phyloP scores from a whole-genome alignment of 2,329 filamentous ascomycete genomes.

The Coleophoma cylindrospora region DNA sequence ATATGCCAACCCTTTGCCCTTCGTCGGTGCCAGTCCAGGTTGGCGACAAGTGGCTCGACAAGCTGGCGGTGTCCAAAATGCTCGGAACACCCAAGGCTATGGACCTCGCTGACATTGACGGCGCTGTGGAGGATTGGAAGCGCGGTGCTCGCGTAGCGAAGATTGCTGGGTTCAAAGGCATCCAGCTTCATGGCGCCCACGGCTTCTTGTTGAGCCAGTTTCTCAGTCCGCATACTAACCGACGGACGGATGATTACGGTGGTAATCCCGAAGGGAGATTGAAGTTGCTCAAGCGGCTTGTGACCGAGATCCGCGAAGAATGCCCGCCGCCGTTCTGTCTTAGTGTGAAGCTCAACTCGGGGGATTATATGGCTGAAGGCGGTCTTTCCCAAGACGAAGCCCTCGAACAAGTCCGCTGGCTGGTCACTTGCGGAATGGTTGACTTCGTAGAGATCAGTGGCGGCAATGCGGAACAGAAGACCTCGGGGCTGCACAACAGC shows the following conservation, averaged over 20 bases:
- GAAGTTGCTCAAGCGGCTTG: slow-evolving; percentile 6
- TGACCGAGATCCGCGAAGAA: slow-evolving; percentile 7
- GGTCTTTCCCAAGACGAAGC: slow-evolving; percentile 8
- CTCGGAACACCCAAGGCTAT: slow-evolving; percentile 7
- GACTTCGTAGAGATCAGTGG: slow-evolving; percentile 13
- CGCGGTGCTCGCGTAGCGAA: slow-evolving; percentile 37
- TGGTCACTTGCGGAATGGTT: slow-evolving; percentile 6
- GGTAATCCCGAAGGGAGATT: slow-evolving; percentile 25
- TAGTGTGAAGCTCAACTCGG: slow-evolving; percentile 10
- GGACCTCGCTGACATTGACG: slow-evolving; percentile 5
- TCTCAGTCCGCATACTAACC: slow-evolving; percentile 43
- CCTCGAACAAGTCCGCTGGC: slow-evolving; percentile 6
- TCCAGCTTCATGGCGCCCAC: slow-evolving; percentile 49
- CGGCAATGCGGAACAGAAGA: slow-evolving; percentile 1
- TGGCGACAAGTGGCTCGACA: slow-evolving; percentile 31
- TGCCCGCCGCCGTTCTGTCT: slow-evolving; percentile 7
- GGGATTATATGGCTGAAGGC: slow-evolving; percentile 9
- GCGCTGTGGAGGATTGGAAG: slow-evolving; percentile 5
- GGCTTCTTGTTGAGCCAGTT: slow-evolving; percentile 56
- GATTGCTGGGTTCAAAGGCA: slow-evolving; percentile 42
- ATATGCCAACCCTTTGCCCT: slow-evolving; percentile 28
- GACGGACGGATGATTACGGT: slow-evolving; percentile 49
- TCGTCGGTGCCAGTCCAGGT: slow-evolving; percentile 34
- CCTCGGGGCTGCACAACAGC: slow-evolving; percentile 3
- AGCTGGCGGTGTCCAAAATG: slow-evolving; percentile 10